Base-by-base conservation (phyloP, 305 asterid species). In the Fraxinus latifolia region DNA sequence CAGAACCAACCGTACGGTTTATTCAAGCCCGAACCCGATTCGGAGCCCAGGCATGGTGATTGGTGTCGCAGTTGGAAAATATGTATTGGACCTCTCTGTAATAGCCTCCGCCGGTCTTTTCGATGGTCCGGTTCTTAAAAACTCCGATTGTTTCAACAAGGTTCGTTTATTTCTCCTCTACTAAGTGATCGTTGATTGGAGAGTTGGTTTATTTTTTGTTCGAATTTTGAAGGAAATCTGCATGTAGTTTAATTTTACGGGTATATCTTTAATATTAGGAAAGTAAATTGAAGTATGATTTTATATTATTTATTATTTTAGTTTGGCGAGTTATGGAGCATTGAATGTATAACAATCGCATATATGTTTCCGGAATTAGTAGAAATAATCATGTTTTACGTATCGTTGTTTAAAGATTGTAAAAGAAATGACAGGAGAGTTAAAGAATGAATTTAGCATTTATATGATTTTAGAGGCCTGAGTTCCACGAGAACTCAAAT, bases 1-100 rank as follows among this genome's bases (percentile, higher is more conserved):
- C 96, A 96, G 90, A 96, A 96, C 81, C 90, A 94, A 7, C 98
- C 99, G 11, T 94, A 84, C 85, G 98, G 99, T 3, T 95, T 96
- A 14, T 96, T 94, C 91, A 91, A 86, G 88, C 84, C 89, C 31
- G 83, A 78, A 79, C 83, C 91, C 47, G 84, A 44, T 85, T 87
- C 95, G 50, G 85, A 83, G 37, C 90, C 98, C 82, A 62, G 92
- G 23, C 97, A 95, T 21, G 97, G 87, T n/a, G n/a, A n/a, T n/a
- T n/a, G n/a, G n/a, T 9, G 97, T 96, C 32, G 98, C 98, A 0
- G 92, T 96, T 33, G 97, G 97, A 19, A 90, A 92, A 79, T 87
- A 84, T 76, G 93, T 96, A 78, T 87, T 94, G 84, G 99, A 96
- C 90, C 92, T 96, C 3, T 90, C 92, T 27, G 88, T 60, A 33